phyloP scores from a whole-genome alignment of 1,284 basidiomycete genomes.

The Puccinia novopanici region DNA sequence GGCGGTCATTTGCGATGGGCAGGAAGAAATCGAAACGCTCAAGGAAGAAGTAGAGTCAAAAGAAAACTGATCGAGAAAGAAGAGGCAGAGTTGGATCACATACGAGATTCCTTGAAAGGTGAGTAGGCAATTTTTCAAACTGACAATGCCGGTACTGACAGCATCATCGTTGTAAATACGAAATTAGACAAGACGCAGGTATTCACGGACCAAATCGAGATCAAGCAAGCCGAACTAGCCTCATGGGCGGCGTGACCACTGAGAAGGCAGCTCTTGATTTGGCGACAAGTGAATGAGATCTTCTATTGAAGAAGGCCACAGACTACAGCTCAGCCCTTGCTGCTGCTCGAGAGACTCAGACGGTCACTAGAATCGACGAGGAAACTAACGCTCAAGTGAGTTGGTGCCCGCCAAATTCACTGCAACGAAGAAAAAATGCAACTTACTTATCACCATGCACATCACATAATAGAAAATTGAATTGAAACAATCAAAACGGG shows the following conservation, averaged over 20 bases:
- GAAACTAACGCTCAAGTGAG: slow-evolving; percentile 71
- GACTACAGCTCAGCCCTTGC: slow-evolving; percentile 68
- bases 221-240: slow-evolving; percentile 87
- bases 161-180: neutral
- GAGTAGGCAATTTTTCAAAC: slow-evolving; percentile 37
- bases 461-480: slow-evolving; percentile 58
- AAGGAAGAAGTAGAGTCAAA: slow-evolving; percentile 71
- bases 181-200: slow-evolving; percentile 84
- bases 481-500: slow-evolving; percentile 60
- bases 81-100: slow-evolving; percentile 78
- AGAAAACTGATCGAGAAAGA: slow-evolving; percentile 76
- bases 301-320: slow-evolving; percentile 74
- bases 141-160: neutral
- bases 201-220: slow-evolving; percentile 89
- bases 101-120: slow-evolving; percentile 89
- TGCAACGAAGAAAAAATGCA: neutral
- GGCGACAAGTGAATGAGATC: slow-evolving; percentile 79
- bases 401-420: neutral
- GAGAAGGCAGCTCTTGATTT: slow-evolving; percentile 82
- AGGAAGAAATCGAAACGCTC: slow-evolving; percentile 72
- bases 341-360: slow-evolving; percentile 72
- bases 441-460: slow-evolving; percentile 1
- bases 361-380: slow-evolving; percentile 67
- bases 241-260: slow-evolving; percentile 88
- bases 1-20: slow-evolving; percentile 71